Base-by-base conservation (phyloP, 345 rosid genomes). In the Eucalyptus leucophloia region DNA sequence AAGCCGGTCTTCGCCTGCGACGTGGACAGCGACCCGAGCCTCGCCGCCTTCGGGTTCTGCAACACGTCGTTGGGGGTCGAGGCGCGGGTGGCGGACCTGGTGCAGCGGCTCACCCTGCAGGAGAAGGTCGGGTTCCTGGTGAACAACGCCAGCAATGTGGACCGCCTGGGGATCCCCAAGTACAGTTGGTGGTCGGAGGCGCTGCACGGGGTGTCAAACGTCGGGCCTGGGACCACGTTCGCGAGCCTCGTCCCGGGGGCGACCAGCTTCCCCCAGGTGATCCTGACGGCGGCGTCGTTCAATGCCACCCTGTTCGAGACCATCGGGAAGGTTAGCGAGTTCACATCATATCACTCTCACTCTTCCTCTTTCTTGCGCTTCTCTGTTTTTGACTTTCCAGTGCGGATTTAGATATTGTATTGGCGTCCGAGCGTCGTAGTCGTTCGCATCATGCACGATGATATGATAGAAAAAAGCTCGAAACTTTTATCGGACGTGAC, bases 141-240 rank as follows among this genome's bases (percentile, higher is more conserved):
- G 91, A 90, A 92, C 87, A 60, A 40, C 34, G 95, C 96, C 8
- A 92, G 92, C 34, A 95, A 94, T 47, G 98, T 98, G 89, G 90
- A 91, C 49, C 88, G 97, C 24, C 96, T 98, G 7, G 99, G 99
- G 67, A 95, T 97, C 42, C 99, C 99, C 5, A 92, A 89, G 45
- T 98, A 97, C 85, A 92, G 92, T 88, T 98, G 99, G 99, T 98
- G 99, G 99, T 96, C 98, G 3, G 99, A 98, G 94, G 99, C 99
- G 60, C 91, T 98, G 89, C 99, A 98, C 65, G 99, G 99, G 49
- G 98, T 97, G 60, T 97, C 99, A 24, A 24, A 96, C 88, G 89
- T 93, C 30, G 99, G 99, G 13, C 96, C 94, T 0, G 98, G 98
- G 9, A 97, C 98, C 2, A 93, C 5, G 67, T 98, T 98, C 89